Evolutionary conservation across 106 monocot genomes (phyloP).

Genomic region (Amphibolis antarctica): DNA sequence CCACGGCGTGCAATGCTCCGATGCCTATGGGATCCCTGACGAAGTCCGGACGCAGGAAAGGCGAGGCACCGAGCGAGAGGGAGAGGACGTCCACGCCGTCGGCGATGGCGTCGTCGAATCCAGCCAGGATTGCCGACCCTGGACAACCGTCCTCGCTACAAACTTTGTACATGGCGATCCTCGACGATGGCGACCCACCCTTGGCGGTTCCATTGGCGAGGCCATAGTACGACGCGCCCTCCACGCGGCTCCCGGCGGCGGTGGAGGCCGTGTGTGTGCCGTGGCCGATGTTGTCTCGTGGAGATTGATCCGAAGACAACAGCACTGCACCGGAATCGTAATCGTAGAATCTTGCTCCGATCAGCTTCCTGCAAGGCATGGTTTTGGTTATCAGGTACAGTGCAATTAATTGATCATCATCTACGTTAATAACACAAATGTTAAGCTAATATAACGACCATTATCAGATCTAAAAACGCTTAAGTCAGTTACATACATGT

Average conservation of each 20-base stretch:
- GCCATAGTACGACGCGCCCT: conserved; percentile 55
- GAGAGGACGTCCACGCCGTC: conserved; percentile 73
- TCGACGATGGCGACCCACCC: conserved; percentile 44
- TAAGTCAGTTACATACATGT: too few relatives aligned
- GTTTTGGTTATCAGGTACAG: background rate
- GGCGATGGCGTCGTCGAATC: conserved; percentile 50
- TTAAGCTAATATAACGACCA: background rate
- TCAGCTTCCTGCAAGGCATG: conserved; percentile 48
- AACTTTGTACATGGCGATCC: conserved; percentile 69
- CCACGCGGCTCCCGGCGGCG: conserved; percentile 34
- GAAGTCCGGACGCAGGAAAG: conserved; percentile 27
- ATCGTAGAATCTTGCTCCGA: conserved; percentile 56
- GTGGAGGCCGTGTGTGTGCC: conserved; percentile 87
- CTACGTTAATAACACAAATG: too few relatives aligned
- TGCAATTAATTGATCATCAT: too few relatives aligned
- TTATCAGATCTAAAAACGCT: too few relatives aligned
- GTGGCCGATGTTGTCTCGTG: conserved; percentile 53
- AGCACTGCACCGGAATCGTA: background rate
- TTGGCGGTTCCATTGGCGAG: conserved; percentile 53
- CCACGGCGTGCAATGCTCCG: conserved; percentile 72
- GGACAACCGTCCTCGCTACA: conserved; percentile 36
- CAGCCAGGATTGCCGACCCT: conserved; percentile 52
- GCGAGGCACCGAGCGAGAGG: conserved; percentile 46
- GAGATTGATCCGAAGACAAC: conserved; percentile 8
- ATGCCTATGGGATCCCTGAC: conserved; percentile 51